These are phyloP conservation scores for Phialemonium atrogriseum DNA, from an alignment of 2,329 filamentous ascomycete genomes.

Conservation along the genomic window DNA sequence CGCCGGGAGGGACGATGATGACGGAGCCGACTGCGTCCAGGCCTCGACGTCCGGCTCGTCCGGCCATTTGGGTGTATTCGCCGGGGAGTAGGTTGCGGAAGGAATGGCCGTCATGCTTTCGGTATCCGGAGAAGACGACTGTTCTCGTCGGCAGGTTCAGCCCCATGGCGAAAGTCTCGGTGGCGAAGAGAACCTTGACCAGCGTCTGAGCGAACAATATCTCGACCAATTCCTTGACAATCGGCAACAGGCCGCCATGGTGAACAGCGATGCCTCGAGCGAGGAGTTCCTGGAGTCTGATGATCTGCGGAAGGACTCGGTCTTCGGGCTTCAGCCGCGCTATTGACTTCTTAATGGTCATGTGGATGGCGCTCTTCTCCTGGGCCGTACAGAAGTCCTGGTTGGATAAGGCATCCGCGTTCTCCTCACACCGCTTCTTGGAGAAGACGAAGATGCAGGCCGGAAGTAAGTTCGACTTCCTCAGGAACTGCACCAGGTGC, in stretches of 20 bases:
- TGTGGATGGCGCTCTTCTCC: constrained; percentile 95
- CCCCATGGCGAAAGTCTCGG: constrained; percentile 98
- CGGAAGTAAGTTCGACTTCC: constrained; percentile 78
- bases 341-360: constrained; percentile 93
- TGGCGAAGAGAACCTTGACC: constrained; percentile 95
- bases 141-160: constrained; percentile 92
- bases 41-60: constrained; percentile 84
- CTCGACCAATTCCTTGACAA: constrained; percentile 96
- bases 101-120: constrained; percentile 88
- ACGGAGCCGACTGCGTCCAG: constrained; percentile 89
- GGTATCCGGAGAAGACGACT: constrained; percentile 93
- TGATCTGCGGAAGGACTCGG: constrained; percentile 81
- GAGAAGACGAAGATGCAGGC: constrained; percentile 98
- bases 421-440: constrained; percentile 95
- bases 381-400: constrained; percentile 88
- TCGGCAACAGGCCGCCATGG: constrained; percentile 87
- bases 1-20: constrained; percentile 79
- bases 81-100: constrained; percentile 89
- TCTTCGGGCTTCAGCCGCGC: constrained; percentile 88
- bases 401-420: constrained; percentile 89
- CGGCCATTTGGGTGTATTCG: constrained; percentile 98
- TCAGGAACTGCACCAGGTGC: constrained; percentile 83
- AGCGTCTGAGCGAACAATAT: constrained; percentile 91
- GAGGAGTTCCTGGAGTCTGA: constrained; percentile 76
- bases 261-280: constrained; percentile 89